phyloP scores from a whole-genome alignment of 495 filamentous ascomycete species.

The Amphirosellinia nigrospora region DNA sequence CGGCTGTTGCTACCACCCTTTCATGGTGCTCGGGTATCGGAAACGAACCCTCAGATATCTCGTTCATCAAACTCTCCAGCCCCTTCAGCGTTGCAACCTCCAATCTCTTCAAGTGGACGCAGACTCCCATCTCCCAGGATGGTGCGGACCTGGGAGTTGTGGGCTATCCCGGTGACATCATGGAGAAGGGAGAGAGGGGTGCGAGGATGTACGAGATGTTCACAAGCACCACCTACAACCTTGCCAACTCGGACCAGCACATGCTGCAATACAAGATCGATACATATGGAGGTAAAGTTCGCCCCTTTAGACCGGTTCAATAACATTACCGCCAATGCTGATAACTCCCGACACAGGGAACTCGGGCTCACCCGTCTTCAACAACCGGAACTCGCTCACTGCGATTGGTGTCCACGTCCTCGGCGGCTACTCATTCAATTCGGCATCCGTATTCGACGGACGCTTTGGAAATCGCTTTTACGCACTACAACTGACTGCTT shows the following conservation, averaged over 20 bases:
- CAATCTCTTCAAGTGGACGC: not conserved
- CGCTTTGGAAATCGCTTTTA: not conserved
- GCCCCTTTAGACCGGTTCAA: not conserved
- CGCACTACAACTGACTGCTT: not conserved
- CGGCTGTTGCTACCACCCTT: not conserved
- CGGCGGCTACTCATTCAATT: not conserved
- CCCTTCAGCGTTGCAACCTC: not conserved
- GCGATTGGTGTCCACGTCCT: not conserved
- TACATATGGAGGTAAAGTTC: not conserved
- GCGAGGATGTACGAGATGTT: slow-evolving; percentile 6
- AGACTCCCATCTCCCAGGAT: not conserved
- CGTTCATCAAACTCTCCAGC: not conserved
- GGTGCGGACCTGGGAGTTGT: not conserved
- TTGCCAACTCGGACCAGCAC: not conserved
- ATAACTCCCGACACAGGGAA: not conserved
- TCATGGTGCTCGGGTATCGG: too few relatives aligned
- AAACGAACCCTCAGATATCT: not conserved
- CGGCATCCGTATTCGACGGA: not conserved
- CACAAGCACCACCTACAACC: not conserved
- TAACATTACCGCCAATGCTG: not conserved
- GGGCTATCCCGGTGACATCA: not conserved
- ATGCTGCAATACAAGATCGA: not conserved
- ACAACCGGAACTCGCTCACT: not conserved
- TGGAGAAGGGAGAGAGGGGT: not conserved
- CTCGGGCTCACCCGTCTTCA: not conserved